These are phyloP conservation scores for Hordeum pubiflorum DNA, from an alignment of 202 grass and related monocot species.

Conservation along the genomic window DNA sequence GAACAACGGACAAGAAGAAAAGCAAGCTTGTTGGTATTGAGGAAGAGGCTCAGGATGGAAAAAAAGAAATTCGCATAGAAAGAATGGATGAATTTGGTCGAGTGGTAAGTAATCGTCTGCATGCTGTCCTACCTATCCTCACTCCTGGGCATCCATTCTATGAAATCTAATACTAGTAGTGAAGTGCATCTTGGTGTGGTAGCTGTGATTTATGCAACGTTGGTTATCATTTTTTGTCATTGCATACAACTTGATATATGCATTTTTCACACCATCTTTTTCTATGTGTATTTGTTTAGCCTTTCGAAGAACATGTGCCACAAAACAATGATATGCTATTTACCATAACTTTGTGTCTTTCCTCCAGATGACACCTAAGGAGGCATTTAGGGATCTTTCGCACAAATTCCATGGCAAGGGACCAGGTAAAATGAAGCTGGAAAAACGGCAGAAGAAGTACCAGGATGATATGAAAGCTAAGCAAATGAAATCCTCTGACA, in stretches of 20 bases:
- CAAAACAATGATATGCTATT: not conserved
- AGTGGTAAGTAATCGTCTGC: slow-evolving; percentile 47
- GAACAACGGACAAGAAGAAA: slow-evolving; percentile 94
- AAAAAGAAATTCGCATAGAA: slow-evolving; percentile 81
- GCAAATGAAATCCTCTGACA: slow-evolving; percentile 84
- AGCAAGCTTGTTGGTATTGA: slow-evolving; percentile 79
- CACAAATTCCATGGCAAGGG: slow-evolving; percentile 96
- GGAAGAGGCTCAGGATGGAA: slow-evolving; percentile 32
- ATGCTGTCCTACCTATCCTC: not conserved
- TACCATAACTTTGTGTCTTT: slow-evolving; percentile 7
- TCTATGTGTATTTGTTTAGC: not conserved
- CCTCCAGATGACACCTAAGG: slow-evolving; percentile 69
- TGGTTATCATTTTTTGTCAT: not conserved
- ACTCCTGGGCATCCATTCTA: not conserved
- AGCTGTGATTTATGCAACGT: not conserved
- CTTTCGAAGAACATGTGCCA: not conserved
- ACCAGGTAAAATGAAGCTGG: slow-evolving; percentile 89
- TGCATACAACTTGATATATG: not conserved
- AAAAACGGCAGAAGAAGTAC: slow-evolving; percentile 78
- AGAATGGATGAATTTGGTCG: slow-evolving; percentile 81
- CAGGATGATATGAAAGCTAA: slow-evolving; percentile 80
- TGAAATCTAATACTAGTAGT: not conserved
- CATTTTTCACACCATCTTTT: not conserved
- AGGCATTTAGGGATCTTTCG: slow-evolving; percentile 74
- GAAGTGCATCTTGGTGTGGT: not conserved